Percentiles rank a stretch among this genome's conserved stretches.
phyloP scores from a whole-genome alignment of 2,329 filamentous ascomycete species.

The Ophiostoma sp. region DNA sequence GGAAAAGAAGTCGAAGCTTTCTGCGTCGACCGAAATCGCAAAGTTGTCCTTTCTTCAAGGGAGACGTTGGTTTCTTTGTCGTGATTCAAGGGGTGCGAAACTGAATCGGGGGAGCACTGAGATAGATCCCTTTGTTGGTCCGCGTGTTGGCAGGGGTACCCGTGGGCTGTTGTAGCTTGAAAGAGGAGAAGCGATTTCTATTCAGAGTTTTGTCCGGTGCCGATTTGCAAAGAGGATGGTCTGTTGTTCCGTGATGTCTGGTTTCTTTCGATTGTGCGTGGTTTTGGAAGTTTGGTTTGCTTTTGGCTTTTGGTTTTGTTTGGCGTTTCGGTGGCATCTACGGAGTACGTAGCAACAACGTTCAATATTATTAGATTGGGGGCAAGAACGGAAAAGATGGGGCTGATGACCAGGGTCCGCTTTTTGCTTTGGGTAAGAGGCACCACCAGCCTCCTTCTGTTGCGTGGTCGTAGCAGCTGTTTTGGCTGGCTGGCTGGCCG shows the following conservation, averaged over 20 bases:
- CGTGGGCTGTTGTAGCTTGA: background rate
- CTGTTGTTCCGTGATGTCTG: background rate
- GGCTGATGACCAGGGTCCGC: constrained; percentile 5
- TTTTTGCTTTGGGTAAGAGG: background rate
- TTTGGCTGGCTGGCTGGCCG: background rate
- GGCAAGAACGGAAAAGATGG: constrained; percentile 14
- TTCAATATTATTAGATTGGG: background rate
- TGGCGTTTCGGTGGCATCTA: constrained; percentile 18
- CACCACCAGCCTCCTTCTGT: constrained; percentile 9
- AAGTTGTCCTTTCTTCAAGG: constrained; percentile 1
- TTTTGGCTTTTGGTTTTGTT: background rate
- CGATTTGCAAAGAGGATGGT: background rate
- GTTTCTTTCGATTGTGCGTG: background rate
- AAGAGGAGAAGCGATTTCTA: background rate
- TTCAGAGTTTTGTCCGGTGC: background rate
- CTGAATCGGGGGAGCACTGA: constrained; percentile 5
- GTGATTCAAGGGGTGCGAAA: background rate
- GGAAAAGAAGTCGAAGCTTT: background rate
- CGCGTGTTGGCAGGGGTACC: constrained; percentile 3
- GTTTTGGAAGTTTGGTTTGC: background rate
- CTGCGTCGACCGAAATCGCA: background rate
- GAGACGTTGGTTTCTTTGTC: background rate
- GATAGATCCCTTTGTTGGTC: constrained; percentile 1
- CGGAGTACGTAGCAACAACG: constrained; percentile 10
- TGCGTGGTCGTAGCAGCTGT: constrained; percentile 2